Percentiles rank a stretch among this genome's conserved stretches.
These are phyloP conservation scores for Fusarium penzigii DNA, from an alignment of 2,329 filamentous ascomycete genomes.

Conservation along the genomic window DNA sequence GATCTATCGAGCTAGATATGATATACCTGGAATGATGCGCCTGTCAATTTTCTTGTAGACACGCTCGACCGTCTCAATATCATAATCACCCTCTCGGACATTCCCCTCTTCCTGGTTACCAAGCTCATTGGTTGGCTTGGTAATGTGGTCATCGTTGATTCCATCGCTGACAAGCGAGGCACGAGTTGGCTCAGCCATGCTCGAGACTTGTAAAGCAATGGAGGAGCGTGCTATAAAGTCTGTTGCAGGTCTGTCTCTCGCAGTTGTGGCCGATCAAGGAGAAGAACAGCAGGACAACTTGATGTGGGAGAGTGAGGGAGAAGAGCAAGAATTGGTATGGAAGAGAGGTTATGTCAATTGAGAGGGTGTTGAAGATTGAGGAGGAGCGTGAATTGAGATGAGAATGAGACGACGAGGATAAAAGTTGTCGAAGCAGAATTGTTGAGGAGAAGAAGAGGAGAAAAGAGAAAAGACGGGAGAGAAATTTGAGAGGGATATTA, in stretches of 20 bases:
- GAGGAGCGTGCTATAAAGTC: conserved; percentile 51
- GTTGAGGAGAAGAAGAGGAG: conserved; percentile 13
- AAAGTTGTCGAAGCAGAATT: not conserved
- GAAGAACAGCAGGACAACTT: not conserved
- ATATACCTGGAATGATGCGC: conserved; percentile 59
- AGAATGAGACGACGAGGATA: not conserved
- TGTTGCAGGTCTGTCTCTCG: conserved; percentile 15
- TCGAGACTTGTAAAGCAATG: conserved; percentile 52
- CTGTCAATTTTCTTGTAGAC: conserved; percentile 60
- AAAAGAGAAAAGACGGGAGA: conserved; percentile 1
- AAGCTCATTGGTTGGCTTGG: conserved; percentile 24
- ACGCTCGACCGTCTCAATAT: conserved; percentile 52
- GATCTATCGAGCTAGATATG: not conserved
- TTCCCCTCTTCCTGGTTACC: conserved; percentile 33
- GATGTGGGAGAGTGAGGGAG: conserved; percentile 1
- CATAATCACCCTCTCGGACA: conserved; percentile 43
- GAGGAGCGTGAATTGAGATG: not conserved
- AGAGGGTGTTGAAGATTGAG: conserved; percentile 14
- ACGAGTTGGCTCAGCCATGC: conserved; percentile 44
- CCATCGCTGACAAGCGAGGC: conserved; percentile 35
- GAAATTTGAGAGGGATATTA: conserved; percentile 8
- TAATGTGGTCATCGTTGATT: conserved; percentile 28
- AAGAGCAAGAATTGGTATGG: not conserved
- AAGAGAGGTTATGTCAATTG: conserved; percentile 24
- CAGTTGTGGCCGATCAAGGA: not conserved